Evolutionary conservation across 768 basidiomycete species (phyloP).

Genomic region (Termitomyces sp.): DNA sequence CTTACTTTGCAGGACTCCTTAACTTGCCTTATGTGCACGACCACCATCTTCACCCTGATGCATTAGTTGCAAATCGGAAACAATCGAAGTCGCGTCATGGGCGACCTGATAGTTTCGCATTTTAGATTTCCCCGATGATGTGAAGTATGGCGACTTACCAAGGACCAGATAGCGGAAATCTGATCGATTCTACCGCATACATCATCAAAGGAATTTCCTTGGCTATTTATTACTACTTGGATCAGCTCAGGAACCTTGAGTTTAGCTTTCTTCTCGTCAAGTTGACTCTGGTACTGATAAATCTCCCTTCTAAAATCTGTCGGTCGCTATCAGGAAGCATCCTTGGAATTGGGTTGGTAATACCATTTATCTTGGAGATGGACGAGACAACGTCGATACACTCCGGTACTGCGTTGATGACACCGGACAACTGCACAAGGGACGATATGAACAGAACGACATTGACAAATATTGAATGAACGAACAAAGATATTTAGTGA

Average conservation of each 20-base stretch:
- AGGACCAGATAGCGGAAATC: background rate
- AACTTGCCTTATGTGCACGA: background rate
- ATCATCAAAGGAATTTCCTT: conserved; percentile 3
- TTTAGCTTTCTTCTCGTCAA: background rate
- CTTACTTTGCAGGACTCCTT: no score
- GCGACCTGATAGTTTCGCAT: background rate
- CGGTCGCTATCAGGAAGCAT: background rate
- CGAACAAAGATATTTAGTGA: background rate
- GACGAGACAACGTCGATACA: background rate
- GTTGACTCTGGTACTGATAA: background rate
- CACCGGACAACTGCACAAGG: conserved; percentile 1
- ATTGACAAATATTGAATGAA: background rate
- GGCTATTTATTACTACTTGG: conserved; percentile 2
- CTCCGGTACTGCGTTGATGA: background rate
- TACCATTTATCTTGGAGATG: conserved; percentile 4
- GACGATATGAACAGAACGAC: background rate
- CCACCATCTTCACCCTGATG: background rate
- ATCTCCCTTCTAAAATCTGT: background rate
- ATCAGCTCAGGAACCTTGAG: background rate
- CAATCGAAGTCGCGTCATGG: background rate
- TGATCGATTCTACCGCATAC: conserved; percentile 1
- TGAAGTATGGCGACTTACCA: background rate
- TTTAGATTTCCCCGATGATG: background rate
- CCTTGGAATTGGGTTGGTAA: background rate
- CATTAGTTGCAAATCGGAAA: background rate